Base-by-base conservation (phyloP, 495 filamentous ascomycete genomes). In the Xylaria intraflava region DNA sequence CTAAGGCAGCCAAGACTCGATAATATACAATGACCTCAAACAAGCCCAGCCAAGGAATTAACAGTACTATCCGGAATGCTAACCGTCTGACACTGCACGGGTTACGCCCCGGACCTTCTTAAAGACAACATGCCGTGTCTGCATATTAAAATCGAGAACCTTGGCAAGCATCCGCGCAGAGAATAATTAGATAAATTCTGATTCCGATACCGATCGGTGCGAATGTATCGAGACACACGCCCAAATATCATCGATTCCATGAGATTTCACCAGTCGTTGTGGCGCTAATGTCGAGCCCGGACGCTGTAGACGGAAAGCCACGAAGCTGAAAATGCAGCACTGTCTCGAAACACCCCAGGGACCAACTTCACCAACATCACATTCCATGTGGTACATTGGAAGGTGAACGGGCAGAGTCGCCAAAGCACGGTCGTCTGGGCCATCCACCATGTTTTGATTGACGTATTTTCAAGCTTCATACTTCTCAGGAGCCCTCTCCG, bases 391-490 rank as follows among this genome's bases (percentile, higher is more conserved):
- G 17, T 55, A n/a, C 51, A 46, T 33, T 49, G 30, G 41, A 27
- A 58, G 33, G 16, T 17, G 31, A 48, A 44, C 9, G 24, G 44
- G 33, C 14, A 23, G 19, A 20, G 24, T 29, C 24, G 42, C 17
- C 29, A 53, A 41, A 61, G 53, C 22, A 58, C 49, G n/a, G 17
- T 64, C 27, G 40, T 59, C 24, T 64, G 61, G 61, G 26, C 42
- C 16, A 30, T 61, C 12, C 61, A 64, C 49, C 61, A 64, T 30
- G 61, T 58, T 16, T 43, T 64, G 3, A 51, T 64, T 31, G 58
- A 64, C 40, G 61, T 54, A 5, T 61, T 33, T 19, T 64, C 61
- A 1, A 55, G 54, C 5, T 22, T 51, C 20, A 45, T 61, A 19
- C 6, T 64, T 5, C 51, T 61, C 39, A 33, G 36, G 27, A 16